Base-by-base conservation (phyloP, 768 basidiomycete genomes). In the Dioszegia crocea region DNA sequence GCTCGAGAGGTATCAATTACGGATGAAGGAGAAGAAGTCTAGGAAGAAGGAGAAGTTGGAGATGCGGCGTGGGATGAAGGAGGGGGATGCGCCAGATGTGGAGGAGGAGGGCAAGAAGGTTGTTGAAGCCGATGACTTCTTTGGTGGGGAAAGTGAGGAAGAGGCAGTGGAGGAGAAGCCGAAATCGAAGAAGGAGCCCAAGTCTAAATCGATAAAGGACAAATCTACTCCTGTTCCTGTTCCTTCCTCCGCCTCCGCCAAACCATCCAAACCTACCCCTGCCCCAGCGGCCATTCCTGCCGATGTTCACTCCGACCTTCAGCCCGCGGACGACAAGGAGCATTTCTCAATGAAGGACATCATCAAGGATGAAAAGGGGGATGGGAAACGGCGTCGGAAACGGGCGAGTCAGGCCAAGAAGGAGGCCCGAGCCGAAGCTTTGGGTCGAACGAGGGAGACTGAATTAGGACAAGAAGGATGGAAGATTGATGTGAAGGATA, bases 331-430 rank as follows among this genome's bases (percentile, higher is more conserved):
- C 65, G 52, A 73, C 68, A 27, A 50, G 51, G 43, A 56, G 60
- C 51, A 84, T 75, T 98, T 98, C 78, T 85, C 91, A 69, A 86
- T 96, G 82, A 88, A 88, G 71, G 84, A 89, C 21, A 85, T 96
- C 21, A 77, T 96, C 59, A 89, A 88, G 74, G 85, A 89, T 0
- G 93, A 96, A 77, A 96, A 89, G 78, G 76, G 63, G 9, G 65
- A 78, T n/a, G 76, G 73, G 57, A 79, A 77, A 61, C 48, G 63
- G n/a, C 81, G 79, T 53, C 75, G 78, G 43, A 84, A 83, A 48
- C 75, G 74, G 36, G 78, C 66, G 60, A 79, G 68, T 43, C 70
- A 68, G 44, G 73, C 75, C 65, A 84, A 83, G 74, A 64, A 65
- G 31, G 80, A 80, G 1, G 80, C 81, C 3, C 83, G 83, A 21